phyloP scores from a whole-genome alignment of 169 alveolate species.

The Perkinsus marinus region DNA sequence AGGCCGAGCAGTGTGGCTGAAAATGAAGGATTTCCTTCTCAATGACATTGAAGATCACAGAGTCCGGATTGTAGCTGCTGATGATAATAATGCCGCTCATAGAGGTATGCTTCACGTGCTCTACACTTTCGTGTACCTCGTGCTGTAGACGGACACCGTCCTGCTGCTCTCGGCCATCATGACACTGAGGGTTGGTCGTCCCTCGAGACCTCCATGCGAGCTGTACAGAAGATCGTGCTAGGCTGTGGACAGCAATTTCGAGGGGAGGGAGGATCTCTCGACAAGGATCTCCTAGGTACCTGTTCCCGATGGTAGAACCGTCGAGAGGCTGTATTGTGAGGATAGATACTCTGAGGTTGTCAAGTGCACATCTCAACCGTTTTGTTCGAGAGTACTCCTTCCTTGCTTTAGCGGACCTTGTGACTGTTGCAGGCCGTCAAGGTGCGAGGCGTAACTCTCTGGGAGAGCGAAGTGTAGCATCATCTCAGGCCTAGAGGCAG shows the following conservation, averaged over 20 bases:
- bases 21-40: background rate
- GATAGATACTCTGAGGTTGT: background rate
- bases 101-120: background rate
- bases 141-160: background rate
- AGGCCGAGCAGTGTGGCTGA: background rate
- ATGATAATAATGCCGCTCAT: background rate
- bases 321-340: background rate
- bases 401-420: background rate
- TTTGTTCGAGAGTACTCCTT: background rate
- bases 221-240: background rate
- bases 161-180: background rate
- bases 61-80: background rate
- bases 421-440: background rate
- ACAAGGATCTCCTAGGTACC: background rate
- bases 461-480: background rate
- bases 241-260: background rate
- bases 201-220: background rate
- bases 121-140: no score
- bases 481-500: background rate
- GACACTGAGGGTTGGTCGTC: background rate
- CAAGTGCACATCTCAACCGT: background rate
- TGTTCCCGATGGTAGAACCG: background rate
- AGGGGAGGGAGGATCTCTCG: background rate
- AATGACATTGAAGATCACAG: background rate
- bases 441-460: background rate